Base-by-base conservation (phyloP, 371 early-diverging fungal species). In the Massospora cicadina region DNA sequence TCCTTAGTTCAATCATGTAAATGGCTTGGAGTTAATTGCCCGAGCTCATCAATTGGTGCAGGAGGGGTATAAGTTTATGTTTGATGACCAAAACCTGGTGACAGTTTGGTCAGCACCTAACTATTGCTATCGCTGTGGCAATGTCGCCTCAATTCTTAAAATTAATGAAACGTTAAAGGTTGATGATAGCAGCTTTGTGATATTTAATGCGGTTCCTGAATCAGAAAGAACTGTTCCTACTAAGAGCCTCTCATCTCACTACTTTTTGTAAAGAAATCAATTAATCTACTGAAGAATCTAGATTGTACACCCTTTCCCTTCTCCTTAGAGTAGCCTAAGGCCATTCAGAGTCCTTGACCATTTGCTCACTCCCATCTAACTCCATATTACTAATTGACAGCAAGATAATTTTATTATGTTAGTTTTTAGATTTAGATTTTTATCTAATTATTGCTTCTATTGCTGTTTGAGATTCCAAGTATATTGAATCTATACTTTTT, bases 51-150 rank as follows among this genome's bases (percentile, higher is more conserved):
- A 98, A 72, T 80, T 98, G 67, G 96, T 94, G n/a, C 92, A 91
- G 71, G 95, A 95, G 64, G 72, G 96, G 7, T 98, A 89, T 80
- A 95, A 95, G 71, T 93, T 91, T 72, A 92, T 90, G 91, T 97
- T 97, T 76, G 90, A 90, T 10, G 90, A 93, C 60, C 86, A 93
- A 66, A 87, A 89, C 65, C 81, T 98, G 68, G 99, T 99, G 26
- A 99, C 99, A 1, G 95, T 99, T 33, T 99, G 99, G 93, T 93
- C 93, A 33, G 99, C 99, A 27, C 99, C 99, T 26, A 99, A 95
- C 76, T 99, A 99, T 75, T 99, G 99, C 77, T 99, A 99, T 75
- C 86, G 99, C 62, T 99, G 99, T 70, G 99, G 98, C 27, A 99
- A 99, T 74, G 91, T 98, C 54, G 99, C 99, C 26, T 88, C 94